Percentiles rank a stretch among this genome's conserved stretches.
These are phyloP conservation scores for Euphorbia lathyris DNA, from an alignment of 345 rosid genomes.

Conservation along the genomic window DNA sequence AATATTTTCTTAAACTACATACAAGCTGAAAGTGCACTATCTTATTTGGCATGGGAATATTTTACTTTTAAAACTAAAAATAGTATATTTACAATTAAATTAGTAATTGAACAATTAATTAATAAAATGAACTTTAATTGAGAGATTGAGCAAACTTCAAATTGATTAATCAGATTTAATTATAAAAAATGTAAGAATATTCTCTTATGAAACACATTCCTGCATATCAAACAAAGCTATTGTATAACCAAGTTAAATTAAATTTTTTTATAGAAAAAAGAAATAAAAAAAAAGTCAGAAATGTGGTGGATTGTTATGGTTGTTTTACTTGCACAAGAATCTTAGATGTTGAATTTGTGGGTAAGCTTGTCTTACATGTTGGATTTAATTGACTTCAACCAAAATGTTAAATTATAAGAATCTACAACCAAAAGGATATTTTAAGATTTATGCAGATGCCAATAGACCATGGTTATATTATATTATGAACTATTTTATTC, in stretches of 20 bases:
- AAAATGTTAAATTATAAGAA: background rate
- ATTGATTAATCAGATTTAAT: too few species aligned
- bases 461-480: background rate
- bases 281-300: background rate
- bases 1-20: too few species aligned
- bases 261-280: too few species aligned
- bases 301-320: slow-evolving; percentile 3
- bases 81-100: too few species aligned
- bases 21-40: too few species aligned
- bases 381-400: background rate
- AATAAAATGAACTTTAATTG: too few species aligned
- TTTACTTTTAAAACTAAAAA: too few species aligned
- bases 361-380: background rate
- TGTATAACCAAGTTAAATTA: too few species aligned
- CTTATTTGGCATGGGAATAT: too few species aligned
- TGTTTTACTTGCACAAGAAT: background rate
- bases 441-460: background rate
- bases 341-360: background rate
- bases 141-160: too few species aligned
- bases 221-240: background rate
- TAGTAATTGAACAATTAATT: too few species aligned
- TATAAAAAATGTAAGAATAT: background rate
- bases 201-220: background rate
- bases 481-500: too few species aligned
- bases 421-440: background rate